A percentile compares a stretch with the other conserved stretches of the same genome.
Conservation (phyloP, 2,329 filamentous ascomycete species). For the Didymella pomorum region DNA sequence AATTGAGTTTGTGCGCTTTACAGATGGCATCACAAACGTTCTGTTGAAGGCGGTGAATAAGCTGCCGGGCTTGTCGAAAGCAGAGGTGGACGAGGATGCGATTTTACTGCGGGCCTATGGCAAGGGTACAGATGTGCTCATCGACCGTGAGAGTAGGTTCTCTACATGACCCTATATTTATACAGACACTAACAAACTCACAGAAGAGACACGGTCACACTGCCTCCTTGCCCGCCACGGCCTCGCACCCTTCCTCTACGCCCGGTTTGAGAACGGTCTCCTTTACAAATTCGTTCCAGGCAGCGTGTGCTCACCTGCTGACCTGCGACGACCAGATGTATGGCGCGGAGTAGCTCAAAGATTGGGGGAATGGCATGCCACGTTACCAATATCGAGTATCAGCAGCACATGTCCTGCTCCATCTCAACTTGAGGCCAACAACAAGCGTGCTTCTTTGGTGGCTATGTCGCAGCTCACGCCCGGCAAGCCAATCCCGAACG, state of each 20-base stretch:
- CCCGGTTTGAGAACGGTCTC: slow-evolving; percentile 94
- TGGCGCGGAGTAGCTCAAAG: slow-evolving; percentile 84
- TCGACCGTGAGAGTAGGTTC: slow-evolving; percentile 85
- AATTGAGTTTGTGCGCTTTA: slow-evolving; percentile 89
- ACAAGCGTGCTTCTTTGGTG: slow-evolving; percentile 49
- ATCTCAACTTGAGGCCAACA: slow-evolving; percentile 39
- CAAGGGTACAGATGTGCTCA: slow-evolving; percentile 90
- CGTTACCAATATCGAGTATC: slow-evolving; percentile 64
- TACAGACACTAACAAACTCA: not conserved
- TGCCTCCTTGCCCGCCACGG: slow-evolving; percentile 83
- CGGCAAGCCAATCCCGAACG: slow-evolving; percentile 78
- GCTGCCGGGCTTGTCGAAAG: slow-evolving; percentile 72
- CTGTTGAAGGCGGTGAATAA: slow-evolving; percentile 79
- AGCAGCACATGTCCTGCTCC: slow-evolving; percentile 51
- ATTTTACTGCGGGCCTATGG: slow-evolving; percentile 93
- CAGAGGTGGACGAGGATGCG: slow-evolving; percentile 82
- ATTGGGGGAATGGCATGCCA: slow-evolving; percentile 92
- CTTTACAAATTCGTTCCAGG: slow-evolving; percentile 92
- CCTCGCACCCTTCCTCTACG: slow-evolving; percentile 86
- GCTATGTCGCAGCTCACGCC: slow-evolving; percentile 59
- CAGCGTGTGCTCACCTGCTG: slow-evolving; percentile 78
- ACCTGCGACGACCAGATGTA: slow-evolving; percentile 77
- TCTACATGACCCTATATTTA: too few relatives aligned
- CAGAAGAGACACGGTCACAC: slow-evolving; percentile 73
- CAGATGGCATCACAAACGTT: slow-evolving; percentile 98